A percentile compares a stretch with the other conserved stretches of the same genome.
These are phyloP conservation scores for Diaporthe vaccinii DNA, from an alignment of 2,329 filamentous ascomycete species.

Conservation along the genomic window DNA sequence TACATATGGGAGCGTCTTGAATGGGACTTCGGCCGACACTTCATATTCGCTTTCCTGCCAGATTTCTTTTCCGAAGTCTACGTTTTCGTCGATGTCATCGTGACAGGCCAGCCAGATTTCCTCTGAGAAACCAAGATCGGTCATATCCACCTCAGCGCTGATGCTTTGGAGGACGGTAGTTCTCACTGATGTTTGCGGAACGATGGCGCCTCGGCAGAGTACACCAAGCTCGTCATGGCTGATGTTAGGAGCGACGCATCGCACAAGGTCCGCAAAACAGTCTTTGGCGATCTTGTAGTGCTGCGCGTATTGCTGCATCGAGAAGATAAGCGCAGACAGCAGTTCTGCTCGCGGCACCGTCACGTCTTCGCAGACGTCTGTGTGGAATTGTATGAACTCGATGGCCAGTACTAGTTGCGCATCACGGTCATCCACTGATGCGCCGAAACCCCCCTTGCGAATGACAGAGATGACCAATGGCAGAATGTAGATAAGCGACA, in stretches of 20 bases:
- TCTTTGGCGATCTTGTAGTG: constrained; percentile 97
- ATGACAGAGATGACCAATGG: constrained; percentile 86
- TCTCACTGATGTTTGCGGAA: constrained; percentile 83
- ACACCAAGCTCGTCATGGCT: constrained; percentile 77
- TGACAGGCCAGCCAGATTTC: constrained; percentile 96
- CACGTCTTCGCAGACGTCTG: constrained; percentile 80
- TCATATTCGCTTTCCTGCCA: constrained; percentile 94
- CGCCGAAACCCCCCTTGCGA: constrained; percentile 81
- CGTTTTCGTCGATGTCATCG: constrained; percentile 90
- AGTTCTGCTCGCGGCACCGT: constrained; percentile 83
- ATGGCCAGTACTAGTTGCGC: constrained; percentile 90
- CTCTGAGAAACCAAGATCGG: constrained; percentile 85
- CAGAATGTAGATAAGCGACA: constrained; percentile 89
- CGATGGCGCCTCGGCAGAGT: constrained; percentile 83
- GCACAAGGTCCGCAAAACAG: constrained; percentile 87
- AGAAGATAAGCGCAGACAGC: constrained; percentile 77
- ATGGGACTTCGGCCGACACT: constrained; percentile 74
- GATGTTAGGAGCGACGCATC: constrained; percentile 88
- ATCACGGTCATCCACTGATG: constrained; percentile 82
- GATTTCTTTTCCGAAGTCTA: constrained; percentile 84
- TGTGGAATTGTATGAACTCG: constrained; percentile 91
- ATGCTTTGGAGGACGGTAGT: constrained; percentile 90
- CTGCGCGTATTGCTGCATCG: constrained; percentile 90
- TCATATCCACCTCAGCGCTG: constrained; percentile 91
- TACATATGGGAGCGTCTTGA: constrained; percentile 81